A percentile compares a stretch with the other conserved stretches of the same genome.
These are phyloP conservation scores for Brachypodium distachyon DNA, from an alignment of 202 grass and related monocot species.

Conservation along the genomic window DNA sequence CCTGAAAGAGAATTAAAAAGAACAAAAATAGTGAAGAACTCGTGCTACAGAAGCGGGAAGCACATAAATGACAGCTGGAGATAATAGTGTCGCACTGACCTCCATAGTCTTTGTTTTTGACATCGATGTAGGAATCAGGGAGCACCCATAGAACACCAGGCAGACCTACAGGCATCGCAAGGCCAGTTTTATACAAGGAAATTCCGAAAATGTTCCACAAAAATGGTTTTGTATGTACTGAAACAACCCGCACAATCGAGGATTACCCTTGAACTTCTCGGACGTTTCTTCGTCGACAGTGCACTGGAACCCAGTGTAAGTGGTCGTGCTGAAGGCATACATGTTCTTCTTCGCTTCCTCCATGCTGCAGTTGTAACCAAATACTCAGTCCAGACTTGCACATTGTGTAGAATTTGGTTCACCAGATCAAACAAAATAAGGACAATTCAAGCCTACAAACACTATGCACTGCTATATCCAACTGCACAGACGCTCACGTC, in stretches of 20 bases:
- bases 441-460: background rate
- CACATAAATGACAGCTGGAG: background rate
- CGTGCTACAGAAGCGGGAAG: background rate
- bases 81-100: slow-evolving; percentile 33
- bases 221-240: background rate
- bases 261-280: slow-evolving; percentile 95
- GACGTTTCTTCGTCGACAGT: slow-evolving; percentile 93
- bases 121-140: slow-evolving; percentile 97
- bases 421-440: background rate
- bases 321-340: slow-evolving; percentile 98
- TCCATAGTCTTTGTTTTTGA: slow-evolving; percentile 98
- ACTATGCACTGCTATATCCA: background rate
- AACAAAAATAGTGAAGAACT: background rate
- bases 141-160: slow-evolving; percentile 96
- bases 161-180: slow-evolving; percentile 29
- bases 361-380: slow-evolving; percentile 46
- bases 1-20: no score
- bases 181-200: background rate
- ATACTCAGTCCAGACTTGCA: background rate
- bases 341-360: slow-evolving; percentile 99
- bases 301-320: slow-evolving; percentile 93
- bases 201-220: background rate
- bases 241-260: background rate
- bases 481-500: background rate
- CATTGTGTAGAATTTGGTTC: accelerated